Base-by-base conservation (phyloP, 108 stramenopile species). In the Cyclotella cryptica region DNA sequence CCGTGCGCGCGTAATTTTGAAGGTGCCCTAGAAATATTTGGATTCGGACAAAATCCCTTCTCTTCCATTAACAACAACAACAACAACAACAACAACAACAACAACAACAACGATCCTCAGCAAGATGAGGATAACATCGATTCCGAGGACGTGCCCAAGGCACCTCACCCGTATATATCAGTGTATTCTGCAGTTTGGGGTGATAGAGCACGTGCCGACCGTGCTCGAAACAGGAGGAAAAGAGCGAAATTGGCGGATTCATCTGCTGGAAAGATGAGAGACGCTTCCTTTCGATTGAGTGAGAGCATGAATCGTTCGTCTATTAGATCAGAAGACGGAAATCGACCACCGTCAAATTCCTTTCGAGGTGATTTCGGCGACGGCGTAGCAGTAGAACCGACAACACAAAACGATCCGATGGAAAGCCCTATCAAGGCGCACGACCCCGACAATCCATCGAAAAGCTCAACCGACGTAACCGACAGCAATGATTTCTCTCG, bases 1-100 rank as follows among this genome's bases (percentile, higher is more conserved):
- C 71, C 86, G 69, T 78, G 82, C 84, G 60, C 84, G 54, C 67
- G 89, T 70, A 96, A 96, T 76, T 52, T 96, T 42, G 87, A 93
- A 17, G 85, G 88, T 12, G 90, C 90, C 7, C 72, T 96, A 55
- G 83, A 88, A 51, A 72, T 82, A 18, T 92, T 92, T 81, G 95
- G 95, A 40, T 85, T 87, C 75, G 94, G 91, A 27, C n/a, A 89
- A 3, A 84, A 84, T 51, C 77, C 84, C 18, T 86, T 88, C 29
- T 75, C 8, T 28, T n/a, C 7, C 19, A 69, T 66, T 42, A 27
- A 71, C 28, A 22, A 72, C 54, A n/a, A 39, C n/a, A 35, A 81
- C 12, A 65, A 72, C 27, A 27, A 71, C 28, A 22, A 72, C 54
- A n/a, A 39, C n/a, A 35, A 81, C 12, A 65, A 2, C 7, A 27